A percentile compares a stretch with the other conserved stretches of the same genome.
These are phyloP conservation scores for Mortierella sp. DNA, from an alignment of 371 early-diverging fungal species.

Conservation along the genomic window DNA sequence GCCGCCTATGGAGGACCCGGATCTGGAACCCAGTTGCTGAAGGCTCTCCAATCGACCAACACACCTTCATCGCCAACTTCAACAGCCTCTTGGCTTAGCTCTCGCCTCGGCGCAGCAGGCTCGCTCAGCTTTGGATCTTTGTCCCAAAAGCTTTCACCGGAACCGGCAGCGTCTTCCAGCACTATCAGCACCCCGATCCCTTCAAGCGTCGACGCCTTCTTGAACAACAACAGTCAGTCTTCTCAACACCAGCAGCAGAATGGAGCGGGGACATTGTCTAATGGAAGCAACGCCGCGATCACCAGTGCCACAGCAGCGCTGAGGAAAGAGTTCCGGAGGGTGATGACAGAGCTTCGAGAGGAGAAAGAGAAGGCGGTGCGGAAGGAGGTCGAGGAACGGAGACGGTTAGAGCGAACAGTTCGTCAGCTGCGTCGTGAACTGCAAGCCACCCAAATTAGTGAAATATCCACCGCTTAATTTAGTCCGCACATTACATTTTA, in stretches of 20 bases:
- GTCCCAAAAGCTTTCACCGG: slow-evolving; percentile 8
- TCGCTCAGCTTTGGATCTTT: slow-evolving; percentile 31
- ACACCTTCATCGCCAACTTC: slow-evolving; percentile 1
- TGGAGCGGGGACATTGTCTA: neutral
- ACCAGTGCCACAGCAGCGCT: slow-evolving; percentile 61
- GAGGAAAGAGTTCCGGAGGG: slow-evolving; percentile 68
- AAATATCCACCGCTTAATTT: neutral
- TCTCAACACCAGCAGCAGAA: neutral
- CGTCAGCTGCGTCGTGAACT: slow-evolving; percentile 64
- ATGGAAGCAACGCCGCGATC: slow-evolving; percentile 16
- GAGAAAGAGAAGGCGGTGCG: slow-evolving; percentile 63
- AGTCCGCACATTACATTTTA: neutral
- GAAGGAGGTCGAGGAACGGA: slow-evolving; percentile 59
- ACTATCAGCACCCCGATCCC: slow-evolving; percentile 13
- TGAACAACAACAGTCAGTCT: neutral
- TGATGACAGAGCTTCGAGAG: slow-evolving; percentile 64
- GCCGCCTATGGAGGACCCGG: slow-evolving; percentile 35
- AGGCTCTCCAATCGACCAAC: slow-evolving; percentile 3
- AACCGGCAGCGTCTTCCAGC: neutral
- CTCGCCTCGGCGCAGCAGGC: slow-evolving; percentile 19
- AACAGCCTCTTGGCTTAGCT: slow-evolving; percentile 24
- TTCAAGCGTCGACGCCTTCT: slow-evolving; percentile 15
- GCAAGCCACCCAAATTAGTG: slow-evolving; percentile 27
- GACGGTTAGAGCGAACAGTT: slow-evolving; percentile 59
- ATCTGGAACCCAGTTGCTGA: slow-evolving; percentile 32